Evolutionary conservation across 768 basidiomycete species (phyloP).

Genomic region (Podaxis sp.): DNA sequence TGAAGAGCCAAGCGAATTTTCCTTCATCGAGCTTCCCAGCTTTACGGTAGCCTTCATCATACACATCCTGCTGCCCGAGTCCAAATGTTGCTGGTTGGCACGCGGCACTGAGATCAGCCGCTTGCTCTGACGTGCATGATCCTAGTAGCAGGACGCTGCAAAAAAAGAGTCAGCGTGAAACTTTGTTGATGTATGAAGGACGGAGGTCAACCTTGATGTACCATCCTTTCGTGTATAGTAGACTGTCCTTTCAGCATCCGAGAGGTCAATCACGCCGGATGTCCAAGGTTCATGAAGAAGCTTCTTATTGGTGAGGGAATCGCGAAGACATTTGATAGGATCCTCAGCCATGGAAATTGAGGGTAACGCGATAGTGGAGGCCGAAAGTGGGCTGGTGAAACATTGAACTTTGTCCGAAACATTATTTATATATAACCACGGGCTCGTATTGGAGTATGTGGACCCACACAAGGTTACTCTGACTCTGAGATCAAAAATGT

Average conservation of each 20-base stretch:
- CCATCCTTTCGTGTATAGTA: neutral
- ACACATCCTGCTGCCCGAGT: constrained; percentile 31
- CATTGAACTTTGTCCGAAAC: too few species aligned
- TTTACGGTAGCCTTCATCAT: constrained; percentile 47
- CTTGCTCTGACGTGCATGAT: neutral
- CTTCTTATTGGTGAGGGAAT: neutral
- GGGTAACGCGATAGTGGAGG: too few species aligned
- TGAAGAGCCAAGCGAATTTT: constrained; percentile 35
- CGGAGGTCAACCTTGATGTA: neutral
- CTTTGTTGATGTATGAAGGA: neutral
- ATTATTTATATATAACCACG: too few species aligned
- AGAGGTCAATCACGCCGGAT: neutral
- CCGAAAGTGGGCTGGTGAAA: too few species aligned
- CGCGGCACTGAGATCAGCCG: constrained; percentile 25
- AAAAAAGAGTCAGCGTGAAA: neutral
- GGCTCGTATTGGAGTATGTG: too few species aligned
- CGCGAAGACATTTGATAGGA: neutral
- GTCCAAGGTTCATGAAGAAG: neutral
- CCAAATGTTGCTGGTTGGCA: constrained; percentile 46
- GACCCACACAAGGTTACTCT: too few species aligned
- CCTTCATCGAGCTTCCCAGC: constrained; percentile 41
- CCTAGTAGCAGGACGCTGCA: neutral
- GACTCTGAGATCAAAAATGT: too few species aligned
- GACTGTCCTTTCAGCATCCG: neutral
- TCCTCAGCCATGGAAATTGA: neutral